Base-by-base conservation (phyloP, 192 early-diverging fungal genomes). In the Oehlia diaphana region DNA sequence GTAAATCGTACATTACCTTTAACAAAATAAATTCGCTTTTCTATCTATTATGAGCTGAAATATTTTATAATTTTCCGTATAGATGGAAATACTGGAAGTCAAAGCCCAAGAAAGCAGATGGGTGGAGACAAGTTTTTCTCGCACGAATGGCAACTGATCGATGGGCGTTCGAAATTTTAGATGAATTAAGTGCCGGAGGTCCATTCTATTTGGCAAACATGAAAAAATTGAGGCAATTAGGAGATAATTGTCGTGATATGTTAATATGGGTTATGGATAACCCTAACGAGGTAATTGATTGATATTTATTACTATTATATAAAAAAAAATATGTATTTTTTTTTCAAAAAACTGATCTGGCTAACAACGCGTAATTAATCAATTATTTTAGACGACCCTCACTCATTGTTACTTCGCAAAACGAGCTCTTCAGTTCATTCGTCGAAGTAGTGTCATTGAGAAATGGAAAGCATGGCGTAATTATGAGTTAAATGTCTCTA, bases 371-470 rank as follows among this genome's bases (percentile, higher is more conserved):
- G n/a, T n/a, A 70, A 58, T 53, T n/a, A 31, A 28, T 13, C 14
- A 31, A 74, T 66, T 66, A 37, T 42, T 47, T 31, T 77, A 77
- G 75, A 28, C 63, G 4, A 65, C 75, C 47, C 75, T 77, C 31
- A 77, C 75, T 65, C 75, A 77, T 66, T 53, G 75, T 66, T 77
- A 77, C 26, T 77, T 77, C 66, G 75, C 75, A 65, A 77, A 77
- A 23, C 33, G 75, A 77, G 63, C 75, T n/a, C 63, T 77, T 23
- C 75, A 77, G n/a, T 65, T 26, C 26, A 65, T 66, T 42, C 61
- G 75, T 28, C 53, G 75, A 33, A 53, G 23, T 65, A n/a, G 33
- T 9, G 49, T 77, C 21, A 77, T 77, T 9, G 28, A 63, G 12
- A 63, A 77, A 42, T 77, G 75, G 75, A 77, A 66, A 77, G 53